A percentile compares a stretch with the other conserved stretches of the same genome.
phyloP scores from a whole-genome alignment of 306 rosid genomes.

The Abrus pulchellus region DNA sequence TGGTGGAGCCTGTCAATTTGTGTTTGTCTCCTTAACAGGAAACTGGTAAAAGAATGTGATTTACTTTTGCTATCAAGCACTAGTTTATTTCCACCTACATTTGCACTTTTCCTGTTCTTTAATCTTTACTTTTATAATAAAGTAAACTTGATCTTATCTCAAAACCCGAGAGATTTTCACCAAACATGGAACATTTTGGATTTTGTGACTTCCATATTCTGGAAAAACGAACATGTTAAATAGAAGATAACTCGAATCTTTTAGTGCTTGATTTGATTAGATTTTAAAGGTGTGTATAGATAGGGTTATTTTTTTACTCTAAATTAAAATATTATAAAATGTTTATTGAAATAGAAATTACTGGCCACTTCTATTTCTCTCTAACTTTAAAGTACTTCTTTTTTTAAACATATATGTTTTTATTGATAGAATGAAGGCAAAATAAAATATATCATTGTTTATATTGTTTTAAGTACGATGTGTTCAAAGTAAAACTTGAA shows the following conservation, averaged over 20 bases:
- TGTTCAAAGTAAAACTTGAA: too few species aligned
- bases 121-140: not conserved
- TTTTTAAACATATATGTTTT: too few species aligned
- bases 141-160: constrained; percentile 45
- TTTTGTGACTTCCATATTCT: constrained; percentile 1
- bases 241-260: not conserved
- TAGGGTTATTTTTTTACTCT: not conserved
- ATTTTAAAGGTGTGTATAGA: not conserved
- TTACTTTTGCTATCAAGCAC: not conserved
- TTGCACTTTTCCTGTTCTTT: constrained; percentile 4
- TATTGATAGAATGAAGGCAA: too few species aligned
- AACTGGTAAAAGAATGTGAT: not conserved
- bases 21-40: constrained; percentile 1
- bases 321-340: not conserved
- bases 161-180: not conserved
- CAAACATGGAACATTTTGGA: constrained; percentile 1
- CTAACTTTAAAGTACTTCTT: too few species aligned
- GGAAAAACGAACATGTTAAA: not conserved
- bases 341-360: not conserved
- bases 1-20: constrained; percentile 33
- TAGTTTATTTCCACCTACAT: not conserved
- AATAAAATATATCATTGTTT: too few species aligned
- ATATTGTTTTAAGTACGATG: too few species aligned
- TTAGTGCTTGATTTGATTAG: not conserved
- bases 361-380: too few species aligned